A percentile compares a stretch with the other conserved stretches of the same genome.
Conservation (phyloP, 805 yeast genomes). For the Cyberlindnera petersonii region DNA sequence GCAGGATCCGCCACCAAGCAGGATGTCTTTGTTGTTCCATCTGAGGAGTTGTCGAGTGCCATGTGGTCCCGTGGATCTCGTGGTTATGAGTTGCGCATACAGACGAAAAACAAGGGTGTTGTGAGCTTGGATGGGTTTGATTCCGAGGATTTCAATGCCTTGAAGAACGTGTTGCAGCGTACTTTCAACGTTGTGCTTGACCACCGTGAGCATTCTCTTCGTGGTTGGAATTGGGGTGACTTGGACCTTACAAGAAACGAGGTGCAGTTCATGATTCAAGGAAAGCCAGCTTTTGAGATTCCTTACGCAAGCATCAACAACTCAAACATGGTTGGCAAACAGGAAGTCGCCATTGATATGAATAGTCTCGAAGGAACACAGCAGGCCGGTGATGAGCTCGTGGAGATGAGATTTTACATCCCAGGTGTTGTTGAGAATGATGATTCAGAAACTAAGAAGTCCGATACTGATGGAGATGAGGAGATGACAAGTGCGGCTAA, state of each 20-base stretch:
- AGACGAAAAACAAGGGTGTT: constrained; percentile 84
- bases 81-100: constrained; percentile 85
- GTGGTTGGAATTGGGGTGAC: constrained; percentile 99
- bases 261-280: constrained; percentile 77
- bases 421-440: constrained; percentile 71
- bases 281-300: constrained; percentile 86
- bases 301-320: constrained; percentile 80
- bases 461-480: constrained; percentile 32
- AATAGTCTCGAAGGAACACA: constrained; percentile 50
- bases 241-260: constrained; percentile 91
- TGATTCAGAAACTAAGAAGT: constrained; percentile 6
- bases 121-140: constrained; percentile 91
- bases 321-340: constrained; percentile 84
- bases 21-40: constrained; percentile 84
- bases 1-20: constrained; percentile 45
- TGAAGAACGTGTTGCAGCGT: constrained; percentile 80
- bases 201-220: constrained; percentile 81
- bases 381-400: constrained; percentile 90
- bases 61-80: constrained; percentile 93
- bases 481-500: constrained; percentile 68
- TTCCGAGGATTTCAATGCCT: constrained; percentile 69
- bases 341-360: constrained; percentile 90
- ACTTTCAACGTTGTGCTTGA: constrained; percentile 73
- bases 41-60: constrained; percentile 73
- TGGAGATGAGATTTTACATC: constrained; percentile 87